Base-by-base conservation (phyloP, 768 basidiomycete species). In the Russula dissimulans region DNA sequence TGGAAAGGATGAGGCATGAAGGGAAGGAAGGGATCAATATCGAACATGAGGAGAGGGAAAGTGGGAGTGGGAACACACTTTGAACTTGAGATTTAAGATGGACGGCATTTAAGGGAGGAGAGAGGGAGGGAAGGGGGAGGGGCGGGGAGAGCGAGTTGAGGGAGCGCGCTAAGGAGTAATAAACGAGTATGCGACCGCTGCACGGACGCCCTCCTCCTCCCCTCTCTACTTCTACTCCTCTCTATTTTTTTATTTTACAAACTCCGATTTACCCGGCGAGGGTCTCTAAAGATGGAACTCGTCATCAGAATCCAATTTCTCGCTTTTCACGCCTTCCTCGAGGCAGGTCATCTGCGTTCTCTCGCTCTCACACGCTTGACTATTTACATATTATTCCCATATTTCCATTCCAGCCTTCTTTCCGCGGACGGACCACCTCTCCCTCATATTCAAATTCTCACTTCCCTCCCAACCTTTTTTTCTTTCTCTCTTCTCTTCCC, bases 81-180 rank as follows among this genome's bases (percentile, higher is more conserved):
- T 88, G 83, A 87, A 88, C 82, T 88, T 88, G 81, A 87, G 84
- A 73, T 88, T 87, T 76, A 86, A 82, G 74, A 87, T 88, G 76
- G 83, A 82, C 76, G 86, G 86, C 86, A 88, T 87, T 73, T 70
- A 68, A 66, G 49, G 49, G 48, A n/a, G n/a, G 22, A 38, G 43
- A 39, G 12, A 4, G 60, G 22, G 18, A 15, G 7, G 5, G 11
- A 17, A 4, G 31, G 26, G 5, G 32, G 29, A 45, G 36, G 26
- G 18, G 15, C 39, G 39, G 43, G 22, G 51, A 46, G 34, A 32
- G 49, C 46, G 11, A 18, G 9, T 38, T 7, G 54, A 39, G 42
- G 8, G 48, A 14, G 29, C 38, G 22, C 38, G 32, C 22, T 14
- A 38, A 36, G 12, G 49, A 32, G 34, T 18, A 15, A 9, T 29